These are phyloP conservation scores for Tarenaya hassleriana DNA, from an alignment of 345 rosid species.

Conservation along the genomic window DNA sequence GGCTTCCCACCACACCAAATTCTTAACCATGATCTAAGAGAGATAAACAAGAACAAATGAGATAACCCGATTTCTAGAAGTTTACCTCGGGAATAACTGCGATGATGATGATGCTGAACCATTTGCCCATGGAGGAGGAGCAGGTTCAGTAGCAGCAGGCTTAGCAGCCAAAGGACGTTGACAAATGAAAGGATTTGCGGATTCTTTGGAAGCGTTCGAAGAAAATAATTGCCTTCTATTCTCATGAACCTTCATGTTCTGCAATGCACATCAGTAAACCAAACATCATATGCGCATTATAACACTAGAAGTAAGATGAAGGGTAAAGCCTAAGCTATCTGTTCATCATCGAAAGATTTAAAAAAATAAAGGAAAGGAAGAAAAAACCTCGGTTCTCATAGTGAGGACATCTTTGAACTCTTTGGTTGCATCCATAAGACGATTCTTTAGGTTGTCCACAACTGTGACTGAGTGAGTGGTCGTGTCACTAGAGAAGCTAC, in stretches of 20 bases:
- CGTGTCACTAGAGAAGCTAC: constrained; percentile 56
- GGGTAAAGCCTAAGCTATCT: not conserved
- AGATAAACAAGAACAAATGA: constrained; percentile 1
- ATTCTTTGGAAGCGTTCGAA: constrained; percentile 55
- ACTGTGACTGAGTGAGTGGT: constrained; percentile 67
- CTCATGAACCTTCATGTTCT: constrained; percentile 79
- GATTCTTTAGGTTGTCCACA: constrained; percentile 69
- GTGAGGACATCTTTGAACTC: constrained; percentile 87
- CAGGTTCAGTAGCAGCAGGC: constrained; percentile 43
- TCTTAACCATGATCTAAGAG: constrained; percentile 11
- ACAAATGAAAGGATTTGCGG: constrained; percentile 66
- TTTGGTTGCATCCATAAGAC: constrained; percentile 73
- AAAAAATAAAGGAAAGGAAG: constrained; percentile 10
- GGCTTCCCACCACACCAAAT: not conserved
- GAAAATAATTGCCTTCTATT: constrained; percentile 75
- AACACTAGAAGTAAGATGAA: not conserved
- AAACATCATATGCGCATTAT: constrained; percentile 12
- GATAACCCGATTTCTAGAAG: not conserved
- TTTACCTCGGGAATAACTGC: constrained; percentile 34
- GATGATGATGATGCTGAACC: constrained; percentile 43
- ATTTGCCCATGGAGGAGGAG: constrained; percentile 67
- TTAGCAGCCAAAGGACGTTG: constrained; percentile 70
- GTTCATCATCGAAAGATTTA: constrained; percentile 1
- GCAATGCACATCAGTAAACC: constrained; percentile 23
- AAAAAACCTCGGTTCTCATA: constrained; percentile 67